A percentile compares a stretch with the other conserved stretches of the same genome.
Evolutionary conservation across 345 rosid genomes (phyloP).

Genomic region (Aquilaria malaccensis): DNA sequence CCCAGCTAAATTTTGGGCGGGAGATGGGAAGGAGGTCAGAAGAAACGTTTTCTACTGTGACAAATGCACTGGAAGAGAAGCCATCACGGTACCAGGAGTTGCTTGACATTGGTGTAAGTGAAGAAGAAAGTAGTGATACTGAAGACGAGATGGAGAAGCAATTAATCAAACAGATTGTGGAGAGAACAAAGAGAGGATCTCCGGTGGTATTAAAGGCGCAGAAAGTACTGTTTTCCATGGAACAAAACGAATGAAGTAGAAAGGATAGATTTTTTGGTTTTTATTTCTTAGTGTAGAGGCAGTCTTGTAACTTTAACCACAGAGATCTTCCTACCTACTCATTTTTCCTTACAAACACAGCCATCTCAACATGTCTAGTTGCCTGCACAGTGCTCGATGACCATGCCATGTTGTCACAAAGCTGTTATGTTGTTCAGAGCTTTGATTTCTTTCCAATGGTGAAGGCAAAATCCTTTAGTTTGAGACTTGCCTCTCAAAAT

Average conservation of each 20-base stretch:
- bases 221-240: slow-evolving; percentile 42
- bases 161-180: slow-evolving; percentile 75
- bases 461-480: no score
- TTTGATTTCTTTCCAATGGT: no score
- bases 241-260: slow-evolving; percentile 15
- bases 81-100: slow-evolving; percentile 22
- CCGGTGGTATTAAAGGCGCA: slow-evolving; percentile 70
- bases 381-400: no score
- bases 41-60: slow-evolving; percentile 6
- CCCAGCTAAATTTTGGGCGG: background rate
- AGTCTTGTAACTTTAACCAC: background rate
- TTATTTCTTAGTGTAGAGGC: background rate
- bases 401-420: no score
- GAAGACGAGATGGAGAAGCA: slow-evolving; percentile 61
- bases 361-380: no score
- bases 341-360: no score
- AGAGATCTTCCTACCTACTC: background rate
- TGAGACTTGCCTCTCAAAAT: no score
- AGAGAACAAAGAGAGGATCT: slow-evolving; percentile 74
- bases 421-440: no score
- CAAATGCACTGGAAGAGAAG: slow-evolving; percentile 10
- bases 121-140: slow-evolving; percentile 41
- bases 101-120: slow-evolving; percentile 28
- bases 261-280: background rate
- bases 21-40: slow-evolving; percentile 1